Evolutionary conservation across 352 stramenopile species (phyloP), one percentile per base, ranked within the genome.

Genomic region (Phytophthora pini): DNA sequence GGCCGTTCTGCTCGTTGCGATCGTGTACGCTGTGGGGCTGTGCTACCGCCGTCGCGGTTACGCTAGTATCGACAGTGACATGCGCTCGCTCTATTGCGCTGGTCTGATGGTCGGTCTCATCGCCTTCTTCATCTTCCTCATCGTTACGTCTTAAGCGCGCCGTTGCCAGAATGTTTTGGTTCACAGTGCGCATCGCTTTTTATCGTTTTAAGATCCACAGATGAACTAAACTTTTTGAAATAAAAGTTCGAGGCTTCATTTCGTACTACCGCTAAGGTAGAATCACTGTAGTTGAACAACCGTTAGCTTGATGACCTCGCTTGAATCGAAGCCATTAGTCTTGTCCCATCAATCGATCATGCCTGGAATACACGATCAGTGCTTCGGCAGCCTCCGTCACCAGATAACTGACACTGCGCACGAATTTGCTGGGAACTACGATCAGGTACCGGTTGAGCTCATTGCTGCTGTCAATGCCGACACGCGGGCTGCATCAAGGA

Each of bases 31-130:
- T 46, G 59, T 77, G 29, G 61, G 76, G 2, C 77, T 84, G 60
- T 89, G 70, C 57, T 88, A 87, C 69, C 85, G 85, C 29, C 85
- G 85, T 24, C 84, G 82, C 52, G 67, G 88, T 47, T 94, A 94
- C 66, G 70, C 75, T 39, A 75, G 68, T 39, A 80, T 94, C 32
- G 73, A 81, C 53, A 52, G 61, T 41, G 84, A 93, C 61, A 82
- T 84, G 66, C 84, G 84, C 29, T 68, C 80, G 5, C 79, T 84
- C 56, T 89, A 83, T 67, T 93, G 84, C 58, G 79, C 72, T 2
- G 80, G 54, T 11, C 57, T 91, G 53, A 76, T 87, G 65, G 56
- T 88, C 36, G 65, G 87, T 13, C 61, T 90, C n/a, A 65, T 84
- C 34, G 77, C 46, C 41, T 89, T 91, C 56, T 93, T 93, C 58